Conservation (phyloP, 768 basidiomycete species). For the Suillus clintonianus region DNA sequence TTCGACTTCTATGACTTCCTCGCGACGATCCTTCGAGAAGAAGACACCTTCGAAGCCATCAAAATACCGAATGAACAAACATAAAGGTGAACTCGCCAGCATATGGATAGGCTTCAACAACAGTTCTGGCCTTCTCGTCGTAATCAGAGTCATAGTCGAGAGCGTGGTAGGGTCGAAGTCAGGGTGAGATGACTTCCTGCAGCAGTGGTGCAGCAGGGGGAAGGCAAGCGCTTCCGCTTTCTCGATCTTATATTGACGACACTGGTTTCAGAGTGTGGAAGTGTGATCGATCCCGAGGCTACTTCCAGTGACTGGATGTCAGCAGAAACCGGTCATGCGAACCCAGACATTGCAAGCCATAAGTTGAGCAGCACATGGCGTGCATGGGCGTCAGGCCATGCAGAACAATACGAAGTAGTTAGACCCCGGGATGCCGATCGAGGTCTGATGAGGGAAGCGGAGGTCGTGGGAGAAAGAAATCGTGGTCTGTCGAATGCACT, state of each 20-base stretch:
- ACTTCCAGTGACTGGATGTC: constrained; percentile 2
- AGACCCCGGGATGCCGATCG: constrained; percentile 55
- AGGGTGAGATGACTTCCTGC: constrained; percentile 16
- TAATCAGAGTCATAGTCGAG: constrained; percentile 85
- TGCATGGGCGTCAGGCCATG: constrained; percentile 71
- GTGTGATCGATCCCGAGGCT: too few species aligned
- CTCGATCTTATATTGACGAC: constrained; percentile 5
- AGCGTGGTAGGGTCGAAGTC: too few species aligned
- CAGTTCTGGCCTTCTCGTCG: constrained; percentile 47
- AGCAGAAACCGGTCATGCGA: constrained; percentile 50
- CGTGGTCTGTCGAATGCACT: constrained; percentile 51
- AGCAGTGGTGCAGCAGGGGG: constrained; percentile 30
- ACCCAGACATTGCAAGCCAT: constrained; percentile 51
- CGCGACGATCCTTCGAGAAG: constrained; percentile 91
- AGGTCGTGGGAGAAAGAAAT: constrained; percentile 72
- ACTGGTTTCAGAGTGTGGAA: neutral
- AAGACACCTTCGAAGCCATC: constrained; percentile 65
- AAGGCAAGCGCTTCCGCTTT: constrained; percentile 48
- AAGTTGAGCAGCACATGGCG: constrained; percentile 46
- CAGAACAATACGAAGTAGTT: constrained; percentile 67
- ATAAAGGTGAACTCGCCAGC: constrained; percentile 53
- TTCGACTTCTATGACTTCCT: constrained; percentile 91
- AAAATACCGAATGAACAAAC: constrained; percentile 8
- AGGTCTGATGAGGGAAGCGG: constrained; percentile 28
- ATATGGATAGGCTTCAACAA: constrained; percentile 81